Evolutionary conservation across 116 monocot genomes (phyloP), one percentile per base, ranked within the genome.

Genomic region (Iris pallida): DNA sequence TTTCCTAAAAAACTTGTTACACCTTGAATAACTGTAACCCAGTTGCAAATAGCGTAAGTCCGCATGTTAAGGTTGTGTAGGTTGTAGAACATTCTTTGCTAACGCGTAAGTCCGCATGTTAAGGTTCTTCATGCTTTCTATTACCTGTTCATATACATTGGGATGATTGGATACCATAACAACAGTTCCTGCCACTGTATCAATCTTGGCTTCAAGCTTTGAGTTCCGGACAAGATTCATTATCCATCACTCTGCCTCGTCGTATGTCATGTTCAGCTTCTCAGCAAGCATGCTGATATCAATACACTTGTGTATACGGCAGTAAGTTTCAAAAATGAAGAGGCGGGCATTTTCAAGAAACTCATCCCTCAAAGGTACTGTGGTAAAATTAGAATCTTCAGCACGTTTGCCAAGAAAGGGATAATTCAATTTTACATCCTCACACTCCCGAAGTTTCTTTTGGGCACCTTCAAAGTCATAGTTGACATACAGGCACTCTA

Each of bases 191-290:
- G 86, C 81, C 19, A 63, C 82, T 1, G 83, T 90, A 81, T 97
- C 97, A 20, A 97, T 92, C 79, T 83, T 97, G 7, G 92, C 97
- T 49, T 97, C 90, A 12, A 97, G 83, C 70, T 97, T 92, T 63
- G 97, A 81, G 61, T 67, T 88, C 41, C 72, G 80, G 70, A 92
- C 79, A 20, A 97, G 86, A 75, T 92, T 92, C 82, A 92, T 83
- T 53, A 92, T 92, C 85, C 89, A 97, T 66, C 79, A 59, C 73
- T 92, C 87, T 0, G 92, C 90, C 68, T 92, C 97, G 45, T 90
- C 90, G 59, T 85, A 85, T 16, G 65, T 85, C 97, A 92, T 92
- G 72, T 79, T 85, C 75, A 92, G 67, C 84, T 92, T 92, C 60
- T 92, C 85, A 42, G 92, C 80, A 58, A 96, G 83, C 81, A 84